A percentile compares a stretch with the other conserved stretches of the same genome.
phyloP scores from a whole-genome alignment of 305 asterid genomes.

The Solanum hybrid region DNA sequence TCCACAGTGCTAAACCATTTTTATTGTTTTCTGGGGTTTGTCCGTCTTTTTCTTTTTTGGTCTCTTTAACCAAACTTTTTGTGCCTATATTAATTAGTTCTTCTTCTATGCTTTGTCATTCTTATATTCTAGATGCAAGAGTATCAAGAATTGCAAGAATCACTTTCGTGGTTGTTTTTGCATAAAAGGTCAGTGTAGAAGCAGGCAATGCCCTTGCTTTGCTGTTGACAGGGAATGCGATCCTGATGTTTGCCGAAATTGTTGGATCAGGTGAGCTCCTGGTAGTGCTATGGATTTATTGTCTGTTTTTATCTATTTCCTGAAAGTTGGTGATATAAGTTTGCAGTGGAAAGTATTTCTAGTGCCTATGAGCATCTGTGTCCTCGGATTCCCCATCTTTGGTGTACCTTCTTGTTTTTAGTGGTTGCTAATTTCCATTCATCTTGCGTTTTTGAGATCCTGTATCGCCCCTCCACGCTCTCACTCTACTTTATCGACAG shows the following conservation, averaged over 20 bases:
- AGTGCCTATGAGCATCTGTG: not conserved
- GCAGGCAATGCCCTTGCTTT: conserved; percentile 98
- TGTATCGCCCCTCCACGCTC: not conserved
- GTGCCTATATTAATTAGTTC: not conserved
- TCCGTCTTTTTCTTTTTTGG: not conserved
- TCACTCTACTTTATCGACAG: not conserved
- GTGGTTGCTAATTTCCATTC: not conserved
- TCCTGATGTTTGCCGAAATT: conserved; percentile 95
- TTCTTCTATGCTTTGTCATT: conserved; percentile 8
- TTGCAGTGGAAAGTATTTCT: not conserved
- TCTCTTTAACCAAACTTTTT: not conserved
- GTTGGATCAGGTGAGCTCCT: conserved; percentile 85
- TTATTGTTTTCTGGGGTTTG: not conserved
- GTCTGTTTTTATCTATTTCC: not conserved
- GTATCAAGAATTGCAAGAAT: conserved; percentile 71
- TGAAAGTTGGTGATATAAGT: not conserved
- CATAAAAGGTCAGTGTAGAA: conserved; percentile 96
- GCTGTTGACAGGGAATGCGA: conserved; percentile 95
- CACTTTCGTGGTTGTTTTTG: conserved; percentile 97
- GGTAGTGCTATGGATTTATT: not conserved
- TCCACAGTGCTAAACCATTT: not conserved
- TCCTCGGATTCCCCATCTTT: not conserved
- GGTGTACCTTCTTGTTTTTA: not conserved
- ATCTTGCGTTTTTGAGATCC: not conserved
- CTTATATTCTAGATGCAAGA: conserved; percentile 40